Evolutionary conservation across 1,284 basidiomycete species (phyloP), one percentile per base, ranked within the genome.

Genomic region (Moesziomyces aphidis): DNA sequence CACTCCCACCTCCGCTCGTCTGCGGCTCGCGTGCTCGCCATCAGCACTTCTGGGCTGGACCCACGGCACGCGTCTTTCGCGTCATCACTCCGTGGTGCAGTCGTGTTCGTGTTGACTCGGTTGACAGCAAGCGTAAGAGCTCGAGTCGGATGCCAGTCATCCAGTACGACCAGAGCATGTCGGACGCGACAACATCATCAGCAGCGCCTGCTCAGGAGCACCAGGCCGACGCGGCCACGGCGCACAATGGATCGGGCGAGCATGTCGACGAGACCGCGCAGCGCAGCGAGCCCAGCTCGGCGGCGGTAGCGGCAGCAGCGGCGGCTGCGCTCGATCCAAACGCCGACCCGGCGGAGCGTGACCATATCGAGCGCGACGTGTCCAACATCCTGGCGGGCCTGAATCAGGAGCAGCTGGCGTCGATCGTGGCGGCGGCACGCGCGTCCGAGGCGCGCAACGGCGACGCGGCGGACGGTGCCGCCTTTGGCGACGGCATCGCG

Each of bases 351-450:
- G 55, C 50, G 19, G 67, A 66, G 21, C 60, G 65, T 54, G 68
- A 71, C 49, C 58, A 62, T 54, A 77, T 77, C 21, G 76, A 77
- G 49, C 77, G 77, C 43, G 79, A 79, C 47, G 78, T 81, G 5
- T 74, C 75, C 67, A 78, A 72, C 39, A 80, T 81, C 51, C 69
- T 81, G 7, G 78, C 78, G 2, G 76, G 70, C 0, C 56, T 81
- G 36, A 80, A 77, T 55, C 79, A 78, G 50, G 79, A 81, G 50
- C 79, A 82, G 58, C 69, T 82, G 8, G 80, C 74, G 0, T 79
- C 73, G 28, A 82, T 82, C 58, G 76, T 82, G 0, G 79, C 76
- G 6, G 80, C 80, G 17, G 80, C 80, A 4, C 66, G 77, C 45
- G 74, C 69, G 19, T 71, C 54, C 43, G 68, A 74, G 49, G 72